Evolutionary conservation across 2,329 filamentous ascomycete genomes (phyloP), one percentile per base, ranked within the genome.

Genomic region (Fusarium sp.): DNA sequence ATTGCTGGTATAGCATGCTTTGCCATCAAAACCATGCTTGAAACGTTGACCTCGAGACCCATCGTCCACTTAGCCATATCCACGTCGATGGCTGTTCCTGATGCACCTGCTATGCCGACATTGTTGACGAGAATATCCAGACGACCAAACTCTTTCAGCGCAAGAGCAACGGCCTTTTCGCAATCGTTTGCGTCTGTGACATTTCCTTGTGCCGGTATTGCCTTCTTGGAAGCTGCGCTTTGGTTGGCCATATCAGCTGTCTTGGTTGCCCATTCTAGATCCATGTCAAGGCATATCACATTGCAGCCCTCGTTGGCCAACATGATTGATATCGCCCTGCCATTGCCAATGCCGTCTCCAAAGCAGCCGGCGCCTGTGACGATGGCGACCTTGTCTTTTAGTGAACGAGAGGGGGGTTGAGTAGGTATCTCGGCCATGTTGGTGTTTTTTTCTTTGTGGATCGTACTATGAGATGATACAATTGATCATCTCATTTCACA

Each of bases 61-160:
- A 83, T 83, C 0, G 86, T 82, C 88, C 89, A 93, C 16, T 84
- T 82, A 0, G 78, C 84, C 83, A 90, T 86, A 73, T 92, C 88
- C 2, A 91, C 86, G 1, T 89, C 86, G 4, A 88, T 83, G 0
- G 90, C 89, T 4, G 87, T 90, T 0, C 91, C 91, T 3, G 80
- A 62, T 0, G 89, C 85, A 0, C 91, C 91, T 8, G 84, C 83
- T 25, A 92, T 82, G 0, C 91, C 91, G 4, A 92, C 90, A 62
- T 89, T 89, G 75, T 92, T 92, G 39, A 92, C 82, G 2, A 92
- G 80, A 45, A 92, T 89, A 73, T 92, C 89, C 4, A 92, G 70
- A 4, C 87, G 81, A 1, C 88, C 89, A 70, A 87, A 92, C 3
- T 78, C 73, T 5, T 82, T 66, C 2, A 89, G 19, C 0, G 89